phyloP scores from a whole-genome alignment of 2,329 filamentous ascomycete genomes.

The Paramyrothecium roridum region DNA sequence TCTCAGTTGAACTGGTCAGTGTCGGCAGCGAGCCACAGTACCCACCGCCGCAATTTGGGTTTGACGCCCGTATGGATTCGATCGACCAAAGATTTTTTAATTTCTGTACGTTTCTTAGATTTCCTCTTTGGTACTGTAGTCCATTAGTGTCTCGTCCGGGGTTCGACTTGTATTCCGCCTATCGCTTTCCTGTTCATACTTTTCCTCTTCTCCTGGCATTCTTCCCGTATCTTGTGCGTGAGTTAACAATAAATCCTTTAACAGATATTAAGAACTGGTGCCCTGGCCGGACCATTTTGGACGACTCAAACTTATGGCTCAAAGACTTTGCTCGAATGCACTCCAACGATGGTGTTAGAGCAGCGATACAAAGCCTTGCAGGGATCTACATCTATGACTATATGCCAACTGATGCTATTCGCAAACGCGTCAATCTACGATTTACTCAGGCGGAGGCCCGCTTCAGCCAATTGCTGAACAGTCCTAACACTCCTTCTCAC shows the following conservation, averaged over 20 bases:
- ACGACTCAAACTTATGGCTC: conserved; percentile 35
- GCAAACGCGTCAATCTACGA: conserved; percentile 26
- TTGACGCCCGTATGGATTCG: conserved; percentile 26
- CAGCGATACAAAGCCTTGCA: conserved; percentile 36
- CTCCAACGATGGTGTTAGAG: conserved; percentile 26
- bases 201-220: too few relatives aligned
- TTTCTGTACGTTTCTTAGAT: conserved; percentile 29
- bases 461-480: conserved; percentile 22
- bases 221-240: too few relatives aligned
- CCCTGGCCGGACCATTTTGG: conserved; percentile 33
- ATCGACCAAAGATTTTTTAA: conserved; percentile 29
- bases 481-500: conserved; percentile 13
- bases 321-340: conserved; percentile 37
- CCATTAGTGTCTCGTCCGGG: too few relatives aligned
- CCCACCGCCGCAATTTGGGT: conserved; percentile 26
- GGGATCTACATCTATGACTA: conserved; percentile 40
- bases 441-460: conserved; percentile 26
- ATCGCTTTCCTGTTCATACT: too few relatives aligned
- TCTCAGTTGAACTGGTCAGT: conserved; percentile 3
- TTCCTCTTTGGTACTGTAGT: too few relatives aligned
- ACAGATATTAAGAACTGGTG: conserved; percentile 37
- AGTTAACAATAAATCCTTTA: conserved; percentile 3
- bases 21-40: conserved; percentile 15
- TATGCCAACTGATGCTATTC: conserved; percentile 25
- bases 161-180: too few relatives aligned